These are phyloP conservation scores for Candida nemodendra DNA, from an alignment of 805 yeast species.

Conservation along the genomic window DNA sequence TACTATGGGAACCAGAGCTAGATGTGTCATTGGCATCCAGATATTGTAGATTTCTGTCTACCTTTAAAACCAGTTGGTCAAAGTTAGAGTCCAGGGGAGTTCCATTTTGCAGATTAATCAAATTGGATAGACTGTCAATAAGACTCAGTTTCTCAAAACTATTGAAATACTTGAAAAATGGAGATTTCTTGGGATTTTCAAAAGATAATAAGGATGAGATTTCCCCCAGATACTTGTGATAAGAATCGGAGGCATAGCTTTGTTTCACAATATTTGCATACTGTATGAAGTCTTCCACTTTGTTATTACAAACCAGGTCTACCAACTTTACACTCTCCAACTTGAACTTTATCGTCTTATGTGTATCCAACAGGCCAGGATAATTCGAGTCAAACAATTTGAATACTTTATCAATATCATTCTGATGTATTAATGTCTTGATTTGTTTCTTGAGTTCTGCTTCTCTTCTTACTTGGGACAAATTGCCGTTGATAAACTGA, in stretches of 20 bases:
- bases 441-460: slow-evolving; percentile 38
- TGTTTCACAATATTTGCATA: slow-evolving; percentile 40
- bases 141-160: slow-evolving; percentile 37
- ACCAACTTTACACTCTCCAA: slow-evolving; percentile 44
- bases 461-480: slow-evolving; percentile 31
- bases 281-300: slow-evolving; percentile 35
- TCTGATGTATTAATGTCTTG: slow-evolving; percentile 39
- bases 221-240: slow-evolving; percentile 40
- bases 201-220: slow-evolving; percentile 54
- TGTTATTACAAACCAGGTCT: slow-evolving; percentile 31
- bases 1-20: slow-evolving; percentile 32
- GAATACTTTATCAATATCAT: slow-evolving; percentile 45
- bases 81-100: slow-evolving; percentile 20
- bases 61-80: slow-evolving; percentile 19
- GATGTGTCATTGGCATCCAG: background rate
- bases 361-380: slow-evolving; percentile 37
- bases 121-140: slow-evolving; percentile 43
- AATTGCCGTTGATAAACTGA: slow-evolving; percentile 30
- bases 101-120: slow-evolving; percentile 22
- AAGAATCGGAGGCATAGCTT: slow-evolving; percentile 30
- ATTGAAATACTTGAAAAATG: slow-evolving; percentile 37
- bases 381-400: slow-evolving; percentile 37
- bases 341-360: slow-evolving; percentile 38
- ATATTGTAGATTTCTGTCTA: slow-evolving; percentile 21
- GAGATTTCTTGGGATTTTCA: slow-evolving; percentile 42